Conservation (phyloP, 2,329 filamentous ascomycete genomes). For the Trichoderma sp. region DNA sequence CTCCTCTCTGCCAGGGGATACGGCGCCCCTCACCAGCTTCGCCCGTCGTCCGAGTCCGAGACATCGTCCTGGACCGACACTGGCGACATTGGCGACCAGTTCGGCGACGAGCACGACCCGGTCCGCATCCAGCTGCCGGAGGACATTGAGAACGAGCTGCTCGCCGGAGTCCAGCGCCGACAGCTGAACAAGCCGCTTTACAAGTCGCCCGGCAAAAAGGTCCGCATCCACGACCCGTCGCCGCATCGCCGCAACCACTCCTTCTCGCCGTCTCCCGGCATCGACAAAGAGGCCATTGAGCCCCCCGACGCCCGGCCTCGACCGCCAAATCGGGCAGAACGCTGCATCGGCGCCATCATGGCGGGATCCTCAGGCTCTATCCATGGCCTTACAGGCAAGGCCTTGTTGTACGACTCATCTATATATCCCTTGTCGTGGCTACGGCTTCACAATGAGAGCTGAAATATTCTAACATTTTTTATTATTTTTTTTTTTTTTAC, state of each 20-base stretch:
- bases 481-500: no score
- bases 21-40: constrained; percentile 49
- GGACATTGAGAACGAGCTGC: constrained; percentile 64
- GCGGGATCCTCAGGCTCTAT: constrained; percentile 73
- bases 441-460: constrained; percentile 20
- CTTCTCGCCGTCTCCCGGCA: constrained; percentile 44
- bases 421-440: neutral
- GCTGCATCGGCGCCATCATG: constrained; percentile 81
- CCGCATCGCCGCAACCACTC: constrained; percentile 43
- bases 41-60: constrained; percentile 58
- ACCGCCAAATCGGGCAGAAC: constrained; percentile 66
- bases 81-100: constrained; percentile 90
- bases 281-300: constrained; percentile 76
- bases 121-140: constrained; percentile 69
- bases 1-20: constrained; percentile 38
- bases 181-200: constrained; percentile 44
- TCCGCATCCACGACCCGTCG: constrained; percentile 64
- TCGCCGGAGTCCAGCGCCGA: constrained; percentile 53
- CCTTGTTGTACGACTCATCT: constrained; percentile 70
- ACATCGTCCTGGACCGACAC: constrained; percentile 92
- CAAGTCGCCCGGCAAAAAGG: constrained; percentile 55
- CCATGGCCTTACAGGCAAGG: constrained; percentile 93
- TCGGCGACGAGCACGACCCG: constrained; percentile 80
- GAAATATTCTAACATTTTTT: constrained; percentile 10
- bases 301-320: constrained; percentile 70